Evolutionary conservation across 345 rosid species (phyloP).

Genomic region (Turritis glabra): DNA sequence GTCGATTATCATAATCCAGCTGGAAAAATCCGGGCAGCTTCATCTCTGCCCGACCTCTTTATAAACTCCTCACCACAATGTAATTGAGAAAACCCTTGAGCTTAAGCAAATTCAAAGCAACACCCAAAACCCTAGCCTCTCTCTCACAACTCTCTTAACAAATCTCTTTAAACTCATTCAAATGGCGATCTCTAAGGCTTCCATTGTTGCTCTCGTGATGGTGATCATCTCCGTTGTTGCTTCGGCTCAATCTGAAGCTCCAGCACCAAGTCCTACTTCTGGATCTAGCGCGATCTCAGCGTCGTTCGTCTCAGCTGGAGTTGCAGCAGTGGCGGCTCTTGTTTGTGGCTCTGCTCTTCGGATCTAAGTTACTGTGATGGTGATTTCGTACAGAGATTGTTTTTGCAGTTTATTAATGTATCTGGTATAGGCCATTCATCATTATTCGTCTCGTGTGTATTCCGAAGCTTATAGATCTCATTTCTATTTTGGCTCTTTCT

Average conservation of each 20-base stretch:
- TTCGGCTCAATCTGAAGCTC: conserved; percentile 51
- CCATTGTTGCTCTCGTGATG: conserved; percentile 39
- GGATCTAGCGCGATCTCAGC: conserved; percentile 51
- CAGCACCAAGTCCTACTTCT: conserved; percentile 60
- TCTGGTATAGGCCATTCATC: conserved; percentile 34
- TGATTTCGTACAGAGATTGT: conserved; percentile 42
- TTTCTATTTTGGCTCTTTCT: not conserved
- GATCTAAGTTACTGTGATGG: conserved; percentile 44
- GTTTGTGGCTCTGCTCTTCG: conserved; percentile 51
- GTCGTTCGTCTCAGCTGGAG: conserved; percentile 42
- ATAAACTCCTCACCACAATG: conserved; percentile 15
- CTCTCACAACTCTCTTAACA: not conserved
- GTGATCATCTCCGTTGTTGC: conserved; percentile 42
- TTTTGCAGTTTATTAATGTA: not conserved
- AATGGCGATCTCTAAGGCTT: conserved; percentile 52
- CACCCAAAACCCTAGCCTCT: not conserved
- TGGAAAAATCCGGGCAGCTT: conserved; percentile 33
- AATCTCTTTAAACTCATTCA: not conserved
- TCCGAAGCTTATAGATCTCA: conserved; percentile 36
- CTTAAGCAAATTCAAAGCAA: not conserved
- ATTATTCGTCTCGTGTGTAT: conserved; percentile 38
- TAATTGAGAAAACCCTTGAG: not conserved
- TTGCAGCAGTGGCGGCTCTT: conserved; percentile 45
- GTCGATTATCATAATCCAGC: conserved; percentile 20
- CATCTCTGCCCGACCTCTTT: conserved; percentile 33